Base-by-base conservation (phyloP, 2,329 filamentous ascomycete genomes). In the Fusarium chlamydosporum region DNA sequence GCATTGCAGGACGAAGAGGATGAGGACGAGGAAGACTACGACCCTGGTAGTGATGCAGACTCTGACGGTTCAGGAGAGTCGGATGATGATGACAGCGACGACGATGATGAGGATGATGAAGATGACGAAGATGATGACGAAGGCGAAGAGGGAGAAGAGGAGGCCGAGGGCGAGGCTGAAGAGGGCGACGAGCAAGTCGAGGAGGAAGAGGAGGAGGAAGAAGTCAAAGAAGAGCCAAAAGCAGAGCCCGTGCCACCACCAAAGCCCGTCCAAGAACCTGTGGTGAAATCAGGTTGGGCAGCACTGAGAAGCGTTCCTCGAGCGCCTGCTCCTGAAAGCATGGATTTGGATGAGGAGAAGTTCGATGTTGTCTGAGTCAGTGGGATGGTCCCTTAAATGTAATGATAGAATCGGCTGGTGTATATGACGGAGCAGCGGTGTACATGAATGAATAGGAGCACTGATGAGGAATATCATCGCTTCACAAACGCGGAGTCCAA, bases 1-100 rank as follows among this genome's bases (percentile, higher is more conserved):
- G 78, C 80, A 61, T 67, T 87, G 35, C 84, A 87, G 61, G 86
- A 89, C 37, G 87, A 88, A 3, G 88, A 89, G 57, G 88, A 89
- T 48, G 88, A 89, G 57, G 82, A 88, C 6, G 89, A 90, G 68
- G 88, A 91, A 68, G 88, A 91, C 70, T 90, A 90, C 68, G 87
- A 91, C 61, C 89, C 89, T 1, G 87, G 86, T 0, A 87, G 83
- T 38, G 86, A 89, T 7, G 87, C 81, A 0, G 86, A 89, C 7
- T 88, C 86, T 53, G 88, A 86, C 12, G 87, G 87, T 0, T 85
- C 83, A 2, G 87, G 86, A 0, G 85, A 85, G 3, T 86, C 85
- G 1, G 86, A 86, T 4, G 86, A 83, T 4, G 83, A 83, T 1
- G 83, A 80, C 0, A 82, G 78, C 0, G 82, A 81, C 0, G 81